These are phyloP conservation scores for Pilasporangium apinafurcum DNA, from an alignment of 352 stramenopile species.

Conservation along the genomic window DNA sequence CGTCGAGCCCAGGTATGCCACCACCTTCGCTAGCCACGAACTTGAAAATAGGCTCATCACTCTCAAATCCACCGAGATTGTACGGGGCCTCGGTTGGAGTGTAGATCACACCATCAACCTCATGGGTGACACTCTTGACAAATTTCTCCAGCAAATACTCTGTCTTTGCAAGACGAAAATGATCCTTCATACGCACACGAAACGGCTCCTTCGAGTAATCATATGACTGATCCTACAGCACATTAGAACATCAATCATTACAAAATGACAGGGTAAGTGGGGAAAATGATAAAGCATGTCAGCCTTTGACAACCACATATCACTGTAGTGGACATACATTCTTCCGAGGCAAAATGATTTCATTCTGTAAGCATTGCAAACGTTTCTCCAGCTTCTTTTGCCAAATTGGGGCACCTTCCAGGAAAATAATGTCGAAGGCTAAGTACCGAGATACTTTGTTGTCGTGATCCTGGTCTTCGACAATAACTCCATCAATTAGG, in stretches of 20 bases:
- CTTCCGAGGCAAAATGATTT: conserved; percentile 83
- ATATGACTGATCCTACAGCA: conserved; percentile 63
- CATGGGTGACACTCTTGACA: conserved; percentile 78
- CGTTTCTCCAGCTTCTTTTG: conserved; percentile 86
- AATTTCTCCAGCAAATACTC: conserved; percentile 85
- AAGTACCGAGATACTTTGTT: conserved; percentile 71
- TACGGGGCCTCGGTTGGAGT: conserved; percentile 79
- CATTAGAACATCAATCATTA: too few species aligned
- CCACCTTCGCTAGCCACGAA: conserved; percentile 83
- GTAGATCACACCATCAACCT: conserved; percentile 85
- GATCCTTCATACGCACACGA: conserved; percentile 86
- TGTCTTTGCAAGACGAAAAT: conserved; percentile 83
- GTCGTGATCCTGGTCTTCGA: conserved; percentile 80
- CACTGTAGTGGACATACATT: conserved; percentile 38
- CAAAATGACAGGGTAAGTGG: background rate
- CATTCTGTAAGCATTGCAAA: conserved; percentile 84
- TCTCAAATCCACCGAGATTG: conserved; percentile 81
- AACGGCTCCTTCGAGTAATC: conserved; percentile 81
- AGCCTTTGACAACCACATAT: too few species aligned
- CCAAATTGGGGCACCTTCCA: conserved; percentile 75
- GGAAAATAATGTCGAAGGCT: conserved; percentile 79
- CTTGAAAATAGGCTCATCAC: conserved; percentile 84
- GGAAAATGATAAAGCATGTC: background rate
- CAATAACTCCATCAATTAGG: conserved; percentile 79
- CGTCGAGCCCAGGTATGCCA: conserved; percentile 74